Base-by-base conservation (phyloP, 306 rosid genomes). In the Vicia villosa region DNA sequence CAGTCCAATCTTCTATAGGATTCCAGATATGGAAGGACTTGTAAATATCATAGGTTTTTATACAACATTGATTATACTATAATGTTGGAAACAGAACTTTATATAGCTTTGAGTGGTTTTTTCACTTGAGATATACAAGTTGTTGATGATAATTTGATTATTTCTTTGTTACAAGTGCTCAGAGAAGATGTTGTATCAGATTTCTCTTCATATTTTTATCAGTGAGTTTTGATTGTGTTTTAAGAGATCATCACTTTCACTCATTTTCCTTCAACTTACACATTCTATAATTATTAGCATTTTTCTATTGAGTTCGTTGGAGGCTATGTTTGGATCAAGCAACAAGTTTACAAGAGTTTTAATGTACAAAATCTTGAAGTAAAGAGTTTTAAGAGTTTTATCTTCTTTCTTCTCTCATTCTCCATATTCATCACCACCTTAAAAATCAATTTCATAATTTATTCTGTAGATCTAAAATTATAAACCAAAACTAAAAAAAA, bases 21-120 rank as follows among this genome's bases (percentile, higher is more conserved):
- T 10, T 36, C 37, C 5, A 46, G 14, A 66, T 15, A 61, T 5
- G 13, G 63, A 26, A 5, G 55, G 55, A 30, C 42, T 54, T 74
- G 81, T 70, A 69, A 54, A 75, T 78, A 66, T 58, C 43, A 43
- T 65, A 42, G 63, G 42, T 69, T 69, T 50, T 26, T 66, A 61
- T 58, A 70, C 69, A 12, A 19, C 46, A 66, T 17, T 26, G 40
- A 66, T 38, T 19, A 68, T 45, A 34, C 49, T 64, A 42, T 56
- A 74, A 58, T 64, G 57, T 73, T 41, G 26, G 32, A 58, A 47
- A 40, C 57, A 45, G 20, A 15, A 20, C 41, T 34, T 24, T 58
- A 38, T 45, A 40, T 58, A 13, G 32, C 34, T 26, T 26, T 58
- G 30, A 12, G 15, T 57, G 17, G 38, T 34, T 7, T 34, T 34